Base-by-base conservation (phyloP, 345 rosid genomes). In the Ricinus communis region DNA sequence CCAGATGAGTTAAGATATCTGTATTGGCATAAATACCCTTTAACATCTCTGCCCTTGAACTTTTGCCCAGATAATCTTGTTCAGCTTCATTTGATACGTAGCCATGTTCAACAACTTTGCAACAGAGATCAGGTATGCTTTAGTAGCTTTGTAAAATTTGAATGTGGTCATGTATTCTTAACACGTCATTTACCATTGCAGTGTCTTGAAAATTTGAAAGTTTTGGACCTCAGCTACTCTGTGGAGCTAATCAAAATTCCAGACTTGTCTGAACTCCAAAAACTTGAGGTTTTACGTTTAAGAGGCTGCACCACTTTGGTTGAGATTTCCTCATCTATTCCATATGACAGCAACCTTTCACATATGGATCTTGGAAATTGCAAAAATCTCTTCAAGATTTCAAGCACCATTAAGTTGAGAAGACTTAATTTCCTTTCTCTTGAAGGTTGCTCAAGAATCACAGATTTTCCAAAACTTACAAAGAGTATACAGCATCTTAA, bases 161-260 rank as follows among this genome's bases (percentile, higher is more conserved):
- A 3, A 25, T 57, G 5, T 57, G 11, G 5, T 43, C 47, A 8
- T 4, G 43, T 38, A 38, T 14, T 21, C 57, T 53, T 53, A n/a
- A n/a, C n/a, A n/a, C 8, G 6, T 53, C 1, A 43, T 43, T 38
- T 57, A 7, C 21, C 36, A 45, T 36, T 52, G 59, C 55, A 72
- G 69, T 49, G 28, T 18, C 62, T 72, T 62, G 51, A 25, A n/a
- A 62, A 65, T 27, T 63, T 72, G 33, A 72, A 54, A 31, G 6
- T 36, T 15, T 24, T 72, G 28, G 52, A 72, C 62, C 54, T 64
- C 28, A 53, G 30, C 10, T 65, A 63, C 53, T 72, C 55, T n/a
- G 30, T 52, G 25, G 10, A 16, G 19, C 47, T 72, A 33, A 53
- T 21, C 18, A 61, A 28, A 43, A 52, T 51, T 16, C 53, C 69